Evolutionary conservation across 2,329 filamentous ascomycete genomes (phyloP).

Genomic region (Fusarium agapanthi): DNA sequence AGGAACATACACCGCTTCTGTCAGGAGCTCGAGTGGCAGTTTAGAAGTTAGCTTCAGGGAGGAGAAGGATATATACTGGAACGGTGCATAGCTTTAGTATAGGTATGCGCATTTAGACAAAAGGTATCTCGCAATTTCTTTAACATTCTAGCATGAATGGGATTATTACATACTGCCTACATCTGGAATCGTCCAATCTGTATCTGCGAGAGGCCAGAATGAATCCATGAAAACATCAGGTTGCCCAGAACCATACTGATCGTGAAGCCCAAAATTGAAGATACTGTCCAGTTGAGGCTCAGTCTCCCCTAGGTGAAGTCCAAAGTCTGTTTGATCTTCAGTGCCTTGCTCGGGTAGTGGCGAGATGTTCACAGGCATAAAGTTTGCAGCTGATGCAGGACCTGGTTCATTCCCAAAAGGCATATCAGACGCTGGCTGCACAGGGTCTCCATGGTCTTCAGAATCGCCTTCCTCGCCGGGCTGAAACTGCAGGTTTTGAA

Average conservation of each 20-base stretch:
- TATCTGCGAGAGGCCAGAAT: slow-evolving; percentile 7
- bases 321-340: not conserved
- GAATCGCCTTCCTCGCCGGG: not conserved
- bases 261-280: not conserved
- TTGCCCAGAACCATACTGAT: not conserved
- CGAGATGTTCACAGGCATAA: not conserved
- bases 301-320: not conserved
- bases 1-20: slow-evolving; percentile 4
- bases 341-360: fast-evolving
- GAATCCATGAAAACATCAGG: slow-evolving; percentile 28
- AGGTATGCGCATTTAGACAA: fast-evolving
- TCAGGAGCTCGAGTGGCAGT: not conserved
- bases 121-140: fast-evolving
- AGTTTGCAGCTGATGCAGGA: fast-evolving
- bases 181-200: not conserved
- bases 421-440: not conserved
- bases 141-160: fast-evolving
- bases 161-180: not conserved
- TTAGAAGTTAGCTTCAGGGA: not conserved
- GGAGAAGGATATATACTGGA: slow-evolving; percentile 5
- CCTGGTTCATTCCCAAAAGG: fast-evolving
- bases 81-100: not conserved
- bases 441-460: fast-evolving
- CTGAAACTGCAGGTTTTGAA: slow-evolving; percentile 9
- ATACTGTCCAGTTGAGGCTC: not conserved